Percentiles rank a stretch among this genome's conserved stretches.
Evolutionary conservation across 805 yeast genomes (phyloP).

Genomic region (Yarrowia bubula): DNA sequence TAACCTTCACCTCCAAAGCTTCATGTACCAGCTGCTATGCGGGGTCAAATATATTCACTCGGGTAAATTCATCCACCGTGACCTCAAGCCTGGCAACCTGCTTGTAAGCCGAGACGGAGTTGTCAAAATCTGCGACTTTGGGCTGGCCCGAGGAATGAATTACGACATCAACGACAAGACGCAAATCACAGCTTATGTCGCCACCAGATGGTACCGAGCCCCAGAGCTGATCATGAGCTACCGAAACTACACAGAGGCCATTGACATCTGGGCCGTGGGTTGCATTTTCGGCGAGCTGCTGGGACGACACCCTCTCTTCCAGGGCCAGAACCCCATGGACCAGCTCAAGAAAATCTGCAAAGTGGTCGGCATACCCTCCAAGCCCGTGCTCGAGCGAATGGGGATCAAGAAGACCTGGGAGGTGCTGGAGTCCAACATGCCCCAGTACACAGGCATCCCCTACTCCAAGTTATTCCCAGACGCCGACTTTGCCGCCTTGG

Average conservation of each 20-base stretch:
- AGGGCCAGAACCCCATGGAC: slow-evolving; percentile 68
- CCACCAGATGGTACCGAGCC: slow-evolving; percentile 94
- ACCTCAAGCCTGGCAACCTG: slow-evolving; percentile 87
- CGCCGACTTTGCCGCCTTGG: slow-evolving; percentile 50
- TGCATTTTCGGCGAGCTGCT: slow-evolving; percentile 85
- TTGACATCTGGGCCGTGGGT: slow-evolving; percentile 94
- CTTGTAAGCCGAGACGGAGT: slow-evolving; percentile 70
- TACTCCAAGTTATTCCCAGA: slow-evolving; percentile 53
- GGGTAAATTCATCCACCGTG: slow-evolving; percentile 90
- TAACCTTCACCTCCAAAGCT: slow-evolving; percentile 76
- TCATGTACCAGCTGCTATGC: slow-evolving; percentile 76
- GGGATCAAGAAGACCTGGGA: slow-evolving; percentile 23
- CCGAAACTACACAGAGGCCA: slow-evolving; percentile 49
- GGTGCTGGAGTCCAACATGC: slow-evolving; percentile 18
- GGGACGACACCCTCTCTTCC: slow-evolving; percentile 74
- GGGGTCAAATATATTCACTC: slow-evolving; percentile 88
- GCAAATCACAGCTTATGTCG: slow-evolving; percentile 60
- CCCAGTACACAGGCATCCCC: slow-evolving; percentile 16
- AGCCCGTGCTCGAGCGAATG: slow-evolving; percentile 23
- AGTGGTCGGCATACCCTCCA: slow-evolving; percentile 68
- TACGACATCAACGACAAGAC: slow-evolving; percentile 25
- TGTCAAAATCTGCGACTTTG: slow-evolving; percentile 89
- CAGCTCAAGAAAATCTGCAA: slow-evolving; percentile 69
- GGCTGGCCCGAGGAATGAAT: slow-evolving; percentile 75
- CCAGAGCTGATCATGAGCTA: slow-evolving; percentile 78